Evolutionary conservation across 2,329 filamentous ascomycete genomes (phyloP).

Genomic region (Beauveria scarabaeidicola): DNA sequence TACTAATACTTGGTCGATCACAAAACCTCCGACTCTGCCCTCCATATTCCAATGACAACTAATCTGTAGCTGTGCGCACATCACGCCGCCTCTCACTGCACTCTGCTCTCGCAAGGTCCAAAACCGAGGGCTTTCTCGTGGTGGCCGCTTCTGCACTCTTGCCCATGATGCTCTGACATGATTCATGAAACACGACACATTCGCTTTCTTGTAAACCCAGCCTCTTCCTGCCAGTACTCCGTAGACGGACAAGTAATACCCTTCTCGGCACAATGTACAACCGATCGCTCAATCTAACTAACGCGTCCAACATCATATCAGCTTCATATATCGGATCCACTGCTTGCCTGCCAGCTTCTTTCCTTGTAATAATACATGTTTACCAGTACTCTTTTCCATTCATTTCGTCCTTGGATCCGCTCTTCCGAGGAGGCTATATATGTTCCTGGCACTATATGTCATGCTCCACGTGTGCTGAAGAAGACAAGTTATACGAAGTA

Average conservation of each 20-base stretch:
- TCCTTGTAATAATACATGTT: neutral
- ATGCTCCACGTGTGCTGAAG: constrained; percentile 8
- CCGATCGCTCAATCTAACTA: neutral
- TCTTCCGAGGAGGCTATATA: neutral
- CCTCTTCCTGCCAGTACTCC: neutral
- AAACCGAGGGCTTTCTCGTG: neutral
- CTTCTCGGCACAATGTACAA: neutral
- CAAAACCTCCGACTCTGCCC: neutral
- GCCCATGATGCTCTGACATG: neutral
- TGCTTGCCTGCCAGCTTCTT: neutral
- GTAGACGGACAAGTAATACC: neutral
- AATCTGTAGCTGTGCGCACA: neutral
- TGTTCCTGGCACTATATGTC: neutral
- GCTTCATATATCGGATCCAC: neutral
- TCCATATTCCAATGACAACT: neutral
- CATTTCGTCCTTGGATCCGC: neutral
- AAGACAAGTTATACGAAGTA: neutral
- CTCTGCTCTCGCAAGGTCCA: neutral
- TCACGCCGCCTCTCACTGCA: neutral
- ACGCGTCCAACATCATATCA: neutral
- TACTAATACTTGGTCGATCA: no score
- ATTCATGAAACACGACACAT: neutral
- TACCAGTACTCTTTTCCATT: neutral
- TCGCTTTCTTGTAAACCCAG: neutral
- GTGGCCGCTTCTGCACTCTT: neutral